These are phyloP conservation scores for Blastobotrys aristatus DNA, from an alignment of 1,139 yeast species.

Conservation along the genomic window DNA sequence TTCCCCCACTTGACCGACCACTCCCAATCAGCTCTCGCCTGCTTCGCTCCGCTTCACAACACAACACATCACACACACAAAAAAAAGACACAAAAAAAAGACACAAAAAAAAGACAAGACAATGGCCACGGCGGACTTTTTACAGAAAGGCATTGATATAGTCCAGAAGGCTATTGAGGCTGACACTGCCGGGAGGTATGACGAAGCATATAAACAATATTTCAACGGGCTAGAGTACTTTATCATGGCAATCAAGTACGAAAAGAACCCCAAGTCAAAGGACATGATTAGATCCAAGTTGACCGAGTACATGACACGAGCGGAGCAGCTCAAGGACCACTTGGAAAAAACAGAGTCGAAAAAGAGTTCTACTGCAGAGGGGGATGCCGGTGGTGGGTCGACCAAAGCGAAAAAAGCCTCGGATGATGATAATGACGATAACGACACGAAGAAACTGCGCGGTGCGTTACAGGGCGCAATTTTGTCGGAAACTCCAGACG, in stretches of 20 bases:
- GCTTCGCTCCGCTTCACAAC: too few relatives aligned
- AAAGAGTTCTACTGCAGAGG: slow-evolving; percentile 41
- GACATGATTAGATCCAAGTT: slow-evolving; percentile 85
- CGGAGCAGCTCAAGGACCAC: slow-evolving; percentile 91
- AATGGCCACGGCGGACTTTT: slow-evolving; percentile 70
- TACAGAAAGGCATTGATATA: slow-evolving; percentile 87
- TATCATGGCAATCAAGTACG: slow-evolving; percentile 94
- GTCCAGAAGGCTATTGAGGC: slow-evolving; percentile 95
- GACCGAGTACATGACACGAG: slow-evolving; percentile 86
- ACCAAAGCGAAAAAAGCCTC: slow-evolving; percentile 47
- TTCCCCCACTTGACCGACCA: too few relatives aligned
- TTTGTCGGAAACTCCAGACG: slow-evolving; percentile 86
- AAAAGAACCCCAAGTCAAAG: slow-evolving; percentile 83
- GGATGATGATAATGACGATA: slow-evolving; percentile 64
- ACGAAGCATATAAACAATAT: slow-evolving; percentile 90
- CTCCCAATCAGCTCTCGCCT: too few relatives aligned
- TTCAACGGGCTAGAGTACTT: slow-evolving; percentile 91
- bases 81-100: background rate
- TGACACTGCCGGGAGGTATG: slow-evolving; percentile 85
- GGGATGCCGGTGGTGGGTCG: slow-evolving; percentile 48
- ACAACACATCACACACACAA: background rate
- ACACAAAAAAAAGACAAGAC: background rate
- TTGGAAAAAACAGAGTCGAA: slow-evolving; percentile 57
- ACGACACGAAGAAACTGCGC: slow-evolving; percentile 80
- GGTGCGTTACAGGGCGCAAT: slow-evolving; percentile 93